Conservation (phyloP, 768 basidiomycete species). For the Gloeostereum incarnatum region DNA sequence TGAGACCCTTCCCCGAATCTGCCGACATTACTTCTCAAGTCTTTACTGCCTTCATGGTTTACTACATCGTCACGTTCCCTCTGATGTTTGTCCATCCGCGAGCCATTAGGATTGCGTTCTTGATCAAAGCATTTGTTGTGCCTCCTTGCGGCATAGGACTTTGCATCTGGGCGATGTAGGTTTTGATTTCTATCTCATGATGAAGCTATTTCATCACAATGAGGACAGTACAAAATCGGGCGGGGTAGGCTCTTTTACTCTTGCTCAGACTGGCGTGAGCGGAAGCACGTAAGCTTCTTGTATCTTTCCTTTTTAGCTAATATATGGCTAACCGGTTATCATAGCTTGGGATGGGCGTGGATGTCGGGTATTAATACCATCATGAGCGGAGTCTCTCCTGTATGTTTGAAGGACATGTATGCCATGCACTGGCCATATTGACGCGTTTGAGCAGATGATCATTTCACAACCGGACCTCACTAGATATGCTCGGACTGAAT, state of each 20-base stretch:
- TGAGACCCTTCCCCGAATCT: slow-evolving; percentile 11
- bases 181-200: not conserved
- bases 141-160: slow-evolving; percentile 2
- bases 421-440: slow-evolving; percentile 4
- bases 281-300: not conserved
- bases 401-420: slow-evolving; percentile 8
- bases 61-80: slow-evolving; percentile 11
- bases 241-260: slow-evolving; percentile 2
- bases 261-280: slow-evolving; percentile 1
- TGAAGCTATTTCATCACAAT: not conserved
- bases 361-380: slow-evolving; percentile 10
- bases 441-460: not conserved
- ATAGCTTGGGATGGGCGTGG: slow-evolving; percentile 4
- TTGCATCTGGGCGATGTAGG: slow-evolving; percentile 3
- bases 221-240: not conserved
- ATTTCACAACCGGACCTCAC: slow-evolving; percentile 1
- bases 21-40: slow-evolving; percentile 12
- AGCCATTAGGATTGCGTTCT: not conserved
- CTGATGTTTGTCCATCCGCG: slow-evolving; percentile 8
- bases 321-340: no score
- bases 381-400: slow-evolving; percentile 11
- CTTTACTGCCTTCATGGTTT: slow-evolving; percentile 12
- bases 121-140: slow-evolving; percentile 2
- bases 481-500: slow-evolving; percentile 11
- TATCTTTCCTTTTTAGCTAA: slow-evolving; percentile 3